Evolutionary conservation across 169 alveolate genomes (phyloP).

Genomic region (Cystoisospora suis): DNA sequence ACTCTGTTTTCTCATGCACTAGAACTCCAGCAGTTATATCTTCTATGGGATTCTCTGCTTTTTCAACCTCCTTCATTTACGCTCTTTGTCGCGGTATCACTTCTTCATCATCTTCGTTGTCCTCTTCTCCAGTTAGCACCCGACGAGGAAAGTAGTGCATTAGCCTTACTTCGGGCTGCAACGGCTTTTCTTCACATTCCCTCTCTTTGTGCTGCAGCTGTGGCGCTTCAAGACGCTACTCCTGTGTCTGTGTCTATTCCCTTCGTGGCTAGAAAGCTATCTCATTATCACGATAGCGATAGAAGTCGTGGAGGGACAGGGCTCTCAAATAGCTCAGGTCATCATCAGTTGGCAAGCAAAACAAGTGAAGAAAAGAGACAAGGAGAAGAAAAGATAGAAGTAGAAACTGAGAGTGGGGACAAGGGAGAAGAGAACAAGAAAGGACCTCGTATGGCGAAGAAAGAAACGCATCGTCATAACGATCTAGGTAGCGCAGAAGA

Average conservation of each 20-base stretch:
- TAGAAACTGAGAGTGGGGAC: not conserved
- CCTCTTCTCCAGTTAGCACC: conserved; percentile 30
- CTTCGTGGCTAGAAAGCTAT: not conserved
- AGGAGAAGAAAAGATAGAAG: not conserved
- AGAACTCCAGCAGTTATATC: conserved; percentile 61
- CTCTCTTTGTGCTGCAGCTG: conserved; percentile 39
- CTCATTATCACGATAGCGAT: too few species aligned
- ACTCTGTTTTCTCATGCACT: conserved; percentile 54
- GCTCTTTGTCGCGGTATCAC: not conserved
- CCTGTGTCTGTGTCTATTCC: conserved; percentile 43
- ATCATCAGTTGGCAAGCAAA: not conserved
- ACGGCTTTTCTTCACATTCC: conserved; percentile 31
- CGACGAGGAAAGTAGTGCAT: conserved; percentile 56
- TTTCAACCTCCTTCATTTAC: conserved; percentile 46
- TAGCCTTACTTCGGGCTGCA: conserved; percentile 27
- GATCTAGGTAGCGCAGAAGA: not conserved
- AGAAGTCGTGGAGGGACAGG: too few species aligned
- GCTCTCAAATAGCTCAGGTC: too few species aligned
- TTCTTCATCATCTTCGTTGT: conserved; percentile 55
- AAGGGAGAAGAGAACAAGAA: not conserved
- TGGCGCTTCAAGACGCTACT: conserved; percentile 48
- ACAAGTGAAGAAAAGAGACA: not conserved
- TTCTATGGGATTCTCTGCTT: conserved; percentile 62
- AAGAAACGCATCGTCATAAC: not conserved
- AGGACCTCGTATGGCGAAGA: not conserved